phyloP scores from a whole-genome alignment of 441 rosid species.

The Omphalea diandra region DNA sequence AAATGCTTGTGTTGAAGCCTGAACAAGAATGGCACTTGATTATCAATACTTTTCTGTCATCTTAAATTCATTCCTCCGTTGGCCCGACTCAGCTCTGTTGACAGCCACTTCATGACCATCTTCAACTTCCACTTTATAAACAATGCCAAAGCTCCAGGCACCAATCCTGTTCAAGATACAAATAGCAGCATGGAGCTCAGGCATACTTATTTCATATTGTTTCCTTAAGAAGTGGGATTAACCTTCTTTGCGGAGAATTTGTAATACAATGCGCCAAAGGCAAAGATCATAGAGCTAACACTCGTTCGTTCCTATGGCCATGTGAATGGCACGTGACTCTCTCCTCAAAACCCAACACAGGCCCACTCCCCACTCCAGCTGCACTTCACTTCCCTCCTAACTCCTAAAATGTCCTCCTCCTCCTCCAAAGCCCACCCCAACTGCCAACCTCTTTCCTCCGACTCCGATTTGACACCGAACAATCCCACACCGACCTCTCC shows the following conservation, averaged over 20 bases:
- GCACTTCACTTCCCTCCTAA: not conserved
- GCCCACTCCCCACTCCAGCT: not conserved
- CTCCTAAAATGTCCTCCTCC: slow-evolving; percentile 34
- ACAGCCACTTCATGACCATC: slow-evolving; percentile 87
- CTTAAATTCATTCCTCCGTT: slow-evolving; percentile 50
- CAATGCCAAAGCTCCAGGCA: slow-evolving; percentile 77
- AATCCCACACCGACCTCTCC: slow-evolving; percentile 48
- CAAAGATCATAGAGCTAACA: too few relatives aligned
- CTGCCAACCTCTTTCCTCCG: slow-evolving; percentile 24
- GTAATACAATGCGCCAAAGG: too few relatives aligned
- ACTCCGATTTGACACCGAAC: slow-evolving; percentile 37
- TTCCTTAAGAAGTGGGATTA: too few relatives aligned
- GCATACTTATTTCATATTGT: too few relatives aligned
- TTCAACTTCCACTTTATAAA: slow-evolving; percentile 56
- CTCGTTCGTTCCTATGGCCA: too few relatives aligned
- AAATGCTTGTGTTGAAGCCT: slow-evolving; percentile 88
- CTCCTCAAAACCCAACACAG: not conserved
- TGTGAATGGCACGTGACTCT: slow-evolving; percentile 13
- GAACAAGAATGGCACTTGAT: slow-evolving; percentile 71
- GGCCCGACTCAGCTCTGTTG: slow-evolving; percentile 63
- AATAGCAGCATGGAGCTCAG: too few relatives aligned
- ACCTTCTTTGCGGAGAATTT: too few relatives aligned
- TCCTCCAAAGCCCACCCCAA: too few relatives aligned
- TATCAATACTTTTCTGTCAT: slow-evolving; percentile 91
- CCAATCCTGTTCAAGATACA: slow-evolving; percentile 85